Base-by-base conservation (phyloP, 176 grass and related monocot species). In the Paspalum notatum region DNA sequence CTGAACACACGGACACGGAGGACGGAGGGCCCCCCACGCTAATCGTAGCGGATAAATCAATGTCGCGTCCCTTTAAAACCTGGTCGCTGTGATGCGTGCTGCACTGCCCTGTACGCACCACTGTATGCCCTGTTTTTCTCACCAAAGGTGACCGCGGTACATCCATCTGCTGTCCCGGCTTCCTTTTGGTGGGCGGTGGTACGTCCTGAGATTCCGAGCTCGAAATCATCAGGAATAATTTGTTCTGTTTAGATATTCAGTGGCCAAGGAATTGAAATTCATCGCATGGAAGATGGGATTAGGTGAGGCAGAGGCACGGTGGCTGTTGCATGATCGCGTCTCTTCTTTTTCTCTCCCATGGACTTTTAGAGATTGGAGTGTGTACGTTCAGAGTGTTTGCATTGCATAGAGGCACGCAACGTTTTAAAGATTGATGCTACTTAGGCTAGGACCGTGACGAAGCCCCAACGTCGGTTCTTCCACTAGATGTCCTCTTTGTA, bases 321-420 rank as follows among this genome's bases (percentile, higher is more conserved):
- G n/a, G n/a, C n/a, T n/a, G n/a, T 3, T 32, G 32, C 32, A 32
- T 32, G 32, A 32, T 32, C 3, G 32, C 32, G 32, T 32, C 32
- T 32, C 32, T 32, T 32, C 2, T 3, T 55, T 71, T 13, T 7
- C 25, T 14, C 12, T 46, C 25, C 6, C 48, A 2, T 13, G 50
- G 62, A 57, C 40, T 66, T 24, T 32, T 1, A 38, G 6, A 56
- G 56, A 24, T 11, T 11, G 55, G 12, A 59, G 21, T 59, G 32
- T n/a, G n/a, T n/a, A n/a, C n/a, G n/a, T 32, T 48, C 20, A 0
- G 32, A 4, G 72, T 48, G 62, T 75, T 69, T 32, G 64, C 73
- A 26, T 46, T 9, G 27, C 46, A n/a, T n/a, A 37, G 43, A 7
- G 32, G 32, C 74, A 84, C 64, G 64, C 82, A 49, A 84, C 49